Evolutionary conservation across 352 stramenopile genomes (phyloP).

Genomic region (Saprolegnia diclina): DNA sequence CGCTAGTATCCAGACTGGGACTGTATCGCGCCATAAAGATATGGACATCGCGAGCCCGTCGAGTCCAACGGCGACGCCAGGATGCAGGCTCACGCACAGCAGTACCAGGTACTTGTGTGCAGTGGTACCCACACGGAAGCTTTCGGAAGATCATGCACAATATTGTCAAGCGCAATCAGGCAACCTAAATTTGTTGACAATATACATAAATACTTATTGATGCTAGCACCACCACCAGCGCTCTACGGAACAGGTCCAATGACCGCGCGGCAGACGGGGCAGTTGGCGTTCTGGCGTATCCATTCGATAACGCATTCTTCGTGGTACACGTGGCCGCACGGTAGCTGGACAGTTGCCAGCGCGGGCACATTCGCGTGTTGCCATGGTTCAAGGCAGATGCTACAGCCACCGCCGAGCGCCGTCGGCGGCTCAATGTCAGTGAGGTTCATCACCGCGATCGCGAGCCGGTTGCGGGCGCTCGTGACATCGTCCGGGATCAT

Average conservation of each 20-base stretch:
- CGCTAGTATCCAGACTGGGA: too few species aligned
- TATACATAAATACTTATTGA: slow-evolving; percentile 8
- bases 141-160: too few species aligned
- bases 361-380: slow-evolving; percentile 61
- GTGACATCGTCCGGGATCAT: slow-evolving; percentile 23
- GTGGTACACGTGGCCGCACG: slow-evolving; percentile 79
- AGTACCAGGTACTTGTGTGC: too few species aligned
- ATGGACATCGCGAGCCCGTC: too few species aligned
- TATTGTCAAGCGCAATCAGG: too few species aligned
- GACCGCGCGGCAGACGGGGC: slow-evolving; percentile 68
- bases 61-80: neutral
- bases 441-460: slow-evolving; percentile 18
- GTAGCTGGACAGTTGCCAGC: slow-evolving; percentile 81
- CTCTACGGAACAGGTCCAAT: slow-evolving; percentile 1
- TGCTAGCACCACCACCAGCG: too few species aligned
- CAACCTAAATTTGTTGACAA: neutral
- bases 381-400: slow-evolving; percentile 79
- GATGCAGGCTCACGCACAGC: neutral
- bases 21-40: too few species aligned
- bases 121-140: too few species aligned
- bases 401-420: slow-evolving; percentile 68
- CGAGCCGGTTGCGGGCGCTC: slow-evolving; percentile 18
- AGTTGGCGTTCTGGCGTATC: slow-evolving; percentile 74
- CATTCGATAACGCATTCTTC: slow-evolving; percentile 84
- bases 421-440: slow-evolving; percentile 36